Base-by-base conservation (phyloP, 2,329 filamentous ascomycete species). In the Colletotrichum sp. region DNA sequence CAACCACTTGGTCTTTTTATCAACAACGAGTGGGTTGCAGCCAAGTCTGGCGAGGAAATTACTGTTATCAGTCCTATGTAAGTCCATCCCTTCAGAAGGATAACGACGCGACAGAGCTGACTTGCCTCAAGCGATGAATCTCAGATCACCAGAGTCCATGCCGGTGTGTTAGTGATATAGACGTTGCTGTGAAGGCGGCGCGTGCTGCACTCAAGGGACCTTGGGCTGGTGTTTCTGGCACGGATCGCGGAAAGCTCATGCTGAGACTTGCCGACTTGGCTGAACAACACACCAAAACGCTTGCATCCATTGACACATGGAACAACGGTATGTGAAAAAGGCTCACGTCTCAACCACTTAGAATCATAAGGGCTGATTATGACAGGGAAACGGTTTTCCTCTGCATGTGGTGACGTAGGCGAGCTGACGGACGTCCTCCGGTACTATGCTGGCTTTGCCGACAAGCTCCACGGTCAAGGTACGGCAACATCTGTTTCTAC, bases 311-410 rank as follows among this genome's bases (percentile, higher is more conserved):
- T 11, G 39, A 44, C 5, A 44, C 39, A 3, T 44, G 39, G 39
- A 44, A 44, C 5, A 44, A n/a, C 5, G 39, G 39, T 44, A 44
- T n/a, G 19, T 12, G 6, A 2, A 44, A 44, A 11, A 9, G 16
- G 16, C 16, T 19, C 16, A 44, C 3, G 1, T 19, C 36, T 19
- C 8, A 44, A 9, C 1, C 36, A 3, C 16, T 19, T 6, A 1
- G 8, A 4, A n/a, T 0, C 9, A n/a, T n/a, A 2, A n/a, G 0
- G 3, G 16, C 39, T 44, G 0, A 44, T 11, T 0, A 3, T 6
- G 3, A 3, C 19, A 44, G 39, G 39, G 6, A 44, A 44, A n/a
- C 19, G 39, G 19, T n/a, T 44, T n/a, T 44, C 19, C 0, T 44
- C 39, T 2, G 39, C 39, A n/a, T n/a, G 39, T n/a, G 39, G 39